A percentile compares a stretch with the other conserved stretches of the same genome.
These are phyloP conservation scores for Globisporangium perplexum DNA, from an alignment of 352 stramenopile genomes.

Conservation along the genomic window DNA sequence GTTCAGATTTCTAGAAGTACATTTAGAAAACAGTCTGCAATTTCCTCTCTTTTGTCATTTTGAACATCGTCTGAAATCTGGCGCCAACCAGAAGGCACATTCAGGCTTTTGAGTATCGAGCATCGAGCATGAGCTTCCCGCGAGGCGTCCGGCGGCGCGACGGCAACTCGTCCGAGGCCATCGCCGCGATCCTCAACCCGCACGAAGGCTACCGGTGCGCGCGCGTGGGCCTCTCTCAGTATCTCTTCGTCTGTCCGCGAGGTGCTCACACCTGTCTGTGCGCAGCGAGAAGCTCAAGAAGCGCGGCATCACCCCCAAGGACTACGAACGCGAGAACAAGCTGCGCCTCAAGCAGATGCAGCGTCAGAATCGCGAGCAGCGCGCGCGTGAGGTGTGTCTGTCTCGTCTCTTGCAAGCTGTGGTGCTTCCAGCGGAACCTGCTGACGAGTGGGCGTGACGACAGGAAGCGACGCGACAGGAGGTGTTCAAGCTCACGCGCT, in stretches of 20 bases:
- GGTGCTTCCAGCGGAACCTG: not conserved
- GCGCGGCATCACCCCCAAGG: constrained; percentile 42
- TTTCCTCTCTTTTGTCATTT: too few relatives aligned
- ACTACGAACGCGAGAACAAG: constrained; percentile 67
- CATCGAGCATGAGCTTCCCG: constrained; percentile 7
- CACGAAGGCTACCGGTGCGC: constrained; percentile 48
- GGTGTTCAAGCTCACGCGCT: constrained; percentile 61
- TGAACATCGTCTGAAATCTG: too few relatives aligned
- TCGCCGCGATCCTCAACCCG: constrained; percentile 57
- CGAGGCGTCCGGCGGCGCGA: constrained; percentile 49
- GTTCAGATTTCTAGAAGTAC: too few relatives aligned
- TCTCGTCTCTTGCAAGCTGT: not conserved
- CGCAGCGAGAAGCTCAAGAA: constrained; percentile 52
- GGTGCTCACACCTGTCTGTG: not conserved
- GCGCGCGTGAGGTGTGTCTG: constrained; percentile 26
- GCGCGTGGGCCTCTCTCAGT: too few relatives aligned
- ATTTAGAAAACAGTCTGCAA: too few relatives aligned
- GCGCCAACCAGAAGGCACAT: too few relatives aligned
- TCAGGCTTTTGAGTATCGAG: too few relatives aligned
- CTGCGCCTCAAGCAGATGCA: constrained; percentile 56
- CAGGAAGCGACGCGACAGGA: constrained; percentile 33
- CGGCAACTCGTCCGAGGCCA: constrained; percentile 62
- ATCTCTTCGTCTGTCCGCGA: too few relatives aligned
- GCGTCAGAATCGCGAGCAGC: constrained; percentile 47
- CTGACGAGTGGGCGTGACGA: not conserved